Evolutionary conservation across 2,329 filamentous ascomycete species (phyloP).

Genomic region (Colletotrichum echinochloae): DNA sequence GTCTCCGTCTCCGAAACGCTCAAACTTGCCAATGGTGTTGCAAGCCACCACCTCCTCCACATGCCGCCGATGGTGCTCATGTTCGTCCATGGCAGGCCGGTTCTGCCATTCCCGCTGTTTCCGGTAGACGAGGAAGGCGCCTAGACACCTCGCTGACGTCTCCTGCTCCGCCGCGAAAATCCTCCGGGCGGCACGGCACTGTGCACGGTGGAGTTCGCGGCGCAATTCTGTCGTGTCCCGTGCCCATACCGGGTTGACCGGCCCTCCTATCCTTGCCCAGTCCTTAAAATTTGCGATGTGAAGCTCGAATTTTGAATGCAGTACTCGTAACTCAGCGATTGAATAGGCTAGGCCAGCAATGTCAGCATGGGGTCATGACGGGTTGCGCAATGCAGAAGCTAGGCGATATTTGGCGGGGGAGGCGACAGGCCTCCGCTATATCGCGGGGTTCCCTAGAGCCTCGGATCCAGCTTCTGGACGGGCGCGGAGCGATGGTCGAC

Average conservation of each 20-base stretch:
- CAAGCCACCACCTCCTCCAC: conserved; percentile 64
- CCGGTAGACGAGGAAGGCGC: conserved; percentile 66
- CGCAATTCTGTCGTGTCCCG: conserved; percentile 63
- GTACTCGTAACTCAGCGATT: conserved; percentile 60
- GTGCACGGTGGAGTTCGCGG: conserved; percentile 66
- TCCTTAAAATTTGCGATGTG: conserved; percentile 65
- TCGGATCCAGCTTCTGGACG: conserved; percentile 8
- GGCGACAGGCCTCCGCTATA: conserved; percentile 13
- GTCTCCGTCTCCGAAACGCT: conserved; percentile 65
- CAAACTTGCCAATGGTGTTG: conserved; percentile 66
- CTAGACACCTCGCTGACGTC: conserved; percentile 63
- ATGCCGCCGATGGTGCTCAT: conserved; percentile 53
- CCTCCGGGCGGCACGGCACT: conserved; percentile 68
- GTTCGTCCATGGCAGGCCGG: conserved; percentile 44
- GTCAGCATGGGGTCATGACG: conserved; percentile 38
- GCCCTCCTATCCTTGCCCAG: conserved; percentile 66
- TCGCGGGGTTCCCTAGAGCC: conserved; percentile 27
- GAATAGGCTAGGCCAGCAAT: conserved; percentile 58
- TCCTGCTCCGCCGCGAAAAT: conserved; percentile 66
- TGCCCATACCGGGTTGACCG: conserved; percentile 68
- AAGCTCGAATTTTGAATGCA: conserved; percentile 59
- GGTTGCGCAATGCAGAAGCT: conserved; percentile 16
- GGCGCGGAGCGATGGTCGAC: conserved; percentile 11
- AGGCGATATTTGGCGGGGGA: conserved; percentile 25
- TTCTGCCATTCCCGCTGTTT: conserved; percentile 56